phyloP scores from a whole-genome alignment of 768 basidiomycete species.

The Leccinum arenicola region DNA sequence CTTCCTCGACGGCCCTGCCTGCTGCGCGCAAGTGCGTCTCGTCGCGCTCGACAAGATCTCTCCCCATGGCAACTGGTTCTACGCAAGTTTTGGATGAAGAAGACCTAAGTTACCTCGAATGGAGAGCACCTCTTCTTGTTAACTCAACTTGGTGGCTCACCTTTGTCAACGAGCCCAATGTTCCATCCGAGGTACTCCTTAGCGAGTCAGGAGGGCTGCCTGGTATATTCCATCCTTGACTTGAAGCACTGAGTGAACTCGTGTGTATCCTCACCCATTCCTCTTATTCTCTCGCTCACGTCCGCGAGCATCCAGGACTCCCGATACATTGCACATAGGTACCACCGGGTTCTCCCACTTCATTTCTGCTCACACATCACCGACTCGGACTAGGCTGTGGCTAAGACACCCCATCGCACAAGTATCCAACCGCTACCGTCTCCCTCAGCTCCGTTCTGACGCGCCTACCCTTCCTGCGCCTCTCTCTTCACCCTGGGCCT shows the following conservation, averaged over 20 bases:
- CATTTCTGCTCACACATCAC: not conserved
- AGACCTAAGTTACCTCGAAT: slow-evolving; percentile 80
- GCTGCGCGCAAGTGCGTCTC: slow-evolving; percentile 21
- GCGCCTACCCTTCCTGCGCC: slow-evolving; percentile 33
- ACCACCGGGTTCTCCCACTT: not conserved
- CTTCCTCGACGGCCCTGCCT: no score
- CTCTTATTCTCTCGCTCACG: slow-evolving; percentile 5
- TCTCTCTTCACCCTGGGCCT: no score
- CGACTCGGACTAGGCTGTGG: slow-evolving; percentile 51
- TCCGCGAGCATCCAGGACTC: slow-evolving; percentile 53
- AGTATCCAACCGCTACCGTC: slow-evolving; percentile 76
- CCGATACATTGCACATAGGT: slow-evolving; percentile 74
- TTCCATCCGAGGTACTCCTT: slow-evolving; percentile 60
- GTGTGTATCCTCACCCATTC: slow-evolving; percentile 40
- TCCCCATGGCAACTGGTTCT: slow-evolving; percentile 82
- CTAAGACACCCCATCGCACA: slow-evolving; percentile 55
- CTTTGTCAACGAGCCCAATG: slow-evolving; percentile 67
- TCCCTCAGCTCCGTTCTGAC: slow-evolving; percentile 70
- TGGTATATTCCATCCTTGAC: slow-evolving; percentile 70
- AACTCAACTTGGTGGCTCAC: slow-evolving; percentile 98
- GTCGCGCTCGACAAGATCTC: slow-evolving; percentile 78
- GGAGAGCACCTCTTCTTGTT: slow-evolving; percentile 78
- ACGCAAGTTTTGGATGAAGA: slow-evolving; percentile 88
- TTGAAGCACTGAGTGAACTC: slow-evolving; percentile 65
- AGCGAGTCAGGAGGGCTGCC: slow-evolving; percentile 84